Evolutionary conservation across 306 rosid species (phyloP).

Genomic region (Delonix regia): DNA sequence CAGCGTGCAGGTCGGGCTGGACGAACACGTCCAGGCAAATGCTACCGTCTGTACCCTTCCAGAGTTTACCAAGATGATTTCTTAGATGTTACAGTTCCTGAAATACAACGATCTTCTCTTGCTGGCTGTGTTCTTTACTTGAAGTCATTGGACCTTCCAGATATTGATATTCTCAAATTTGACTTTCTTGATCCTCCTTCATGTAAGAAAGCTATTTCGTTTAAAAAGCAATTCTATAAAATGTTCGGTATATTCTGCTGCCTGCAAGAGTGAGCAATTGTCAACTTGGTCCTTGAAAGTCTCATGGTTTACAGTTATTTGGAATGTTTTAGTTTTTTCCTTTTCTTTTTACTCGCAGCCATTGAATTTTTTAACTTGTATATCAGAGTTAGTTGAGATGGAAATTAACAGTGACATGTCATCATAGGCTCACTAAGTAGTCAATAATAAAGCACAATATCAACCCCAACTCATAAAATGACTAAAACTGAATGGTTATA

Average conservation of each 20-base stretch:
- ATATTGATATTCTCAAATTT: constrained; percentile 89
- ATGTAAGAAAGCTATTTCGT: constrained; percentile 46
- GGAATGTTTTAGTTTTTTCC: not conserved
- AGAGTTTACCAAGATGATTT: constrained; percentile 66
- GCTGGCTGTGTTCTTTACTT: constrained; percentile 94
- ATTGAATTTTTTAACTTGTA: not conserved
- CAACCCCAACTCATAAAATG: not conserved
- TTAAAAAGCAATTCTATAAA: not conserved
- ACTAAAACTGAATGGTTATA: not conserved
- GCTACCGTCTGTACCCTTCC: constrained; percentile 89
- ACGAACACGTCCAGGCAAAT: constrained; percentile 94
- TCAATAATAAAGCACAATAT: not conserved
- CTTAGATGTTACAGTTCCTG: constrained; percentile 92
- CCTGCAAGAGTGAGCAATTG: constrained; percentile 21
- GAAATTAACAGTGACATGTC: not conserved
- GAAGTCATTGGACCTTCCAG: constrained; percentile 94
- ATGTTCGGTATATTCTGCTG: constrained; percentile 18
- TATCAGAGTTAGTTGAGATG: not conserved
- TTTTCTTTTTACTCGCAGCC: not conserved
- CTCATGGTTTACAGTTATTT: not conserved
- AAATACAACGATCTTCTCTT: constrained; percentile 93
- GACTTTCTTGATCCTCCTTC: constrained; percentile 94
- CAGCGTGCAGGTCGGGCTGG: constrained; percentile 99
- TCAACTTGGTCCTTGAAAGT: constrained; percentile 21
- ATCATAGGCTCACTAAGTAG: not conserved